These are phyloP conservation scores for Urostyla sp. DNA, from an alignment of 73 alveolate genomes.

Conservation along the genomic window DNA sequence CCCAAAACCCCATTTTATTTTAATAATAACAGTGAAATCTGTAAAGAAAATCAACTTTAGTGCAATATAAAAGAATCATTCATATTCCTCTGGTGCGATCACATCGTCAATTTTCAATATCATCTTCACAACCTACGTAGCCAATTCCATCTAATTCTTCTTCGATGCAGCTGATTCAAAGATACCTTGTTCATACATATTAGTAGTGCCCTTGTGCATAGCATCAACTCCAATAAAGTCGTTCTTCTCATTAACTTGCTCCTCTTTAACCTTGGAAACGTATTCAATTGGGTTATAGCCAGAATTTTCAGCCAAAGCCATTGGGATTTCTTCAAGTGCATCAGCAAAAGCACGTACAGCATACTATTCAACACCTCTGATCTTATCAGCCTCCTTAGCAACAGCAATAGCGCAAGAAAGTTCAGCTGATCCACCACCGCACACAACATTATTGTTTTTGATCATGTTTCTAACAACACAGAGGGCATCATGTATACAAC, in stretches of 20 bases:
- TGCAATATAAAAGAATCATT: too few species aligned
- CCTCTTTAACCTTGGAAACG: conserved; percentile 91
- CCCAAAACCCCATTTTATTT: too few species aligned
- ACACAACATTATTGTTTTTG: conserved; percentile 91
- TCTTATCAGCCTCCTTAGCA: conserved; percentile 74
- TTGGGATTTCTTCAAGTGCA: conserved; percentile 97
- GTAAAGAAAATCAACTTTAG: neutral
- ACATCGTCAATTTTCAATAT: conserved; percentile 98
- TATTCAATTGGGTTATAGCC: conserved; percentile 97
- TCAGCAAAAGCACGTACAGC: conserved; percentile 98
- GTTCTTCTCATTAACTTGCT: conserved; percentile 59
- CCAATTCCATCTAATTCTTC: conserved; percentile 88
- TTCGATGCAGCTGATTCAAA: conserved; percentile 87
- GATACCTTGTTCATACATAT: conserved; percentile 95
- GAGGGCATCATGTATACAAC: conserved; percentile 99
- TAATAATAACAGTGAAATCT: too few species aligned
- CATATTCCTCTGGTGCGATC: conserved; percentile 89
- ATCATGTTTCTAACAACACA: conserved; percentile 99
- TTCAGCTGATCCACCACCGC: conserved; percentile 99
- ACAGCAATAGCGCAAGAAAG: conserved; percentile 86
- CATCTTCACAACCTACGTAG: conserved; percentile 99
- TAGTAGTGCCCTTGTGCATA: conserved; percentile 84
- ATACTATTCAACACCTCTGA: conserved; percentile 87
- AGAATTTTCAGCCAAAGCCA: conserved; percentile 97
- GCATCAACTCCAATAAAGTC: conserved; percentile 91